Evolutionary conservation across 345 rosid genomes (phyloP).

Genomic region (Lumnitzera littorea): DNA sequence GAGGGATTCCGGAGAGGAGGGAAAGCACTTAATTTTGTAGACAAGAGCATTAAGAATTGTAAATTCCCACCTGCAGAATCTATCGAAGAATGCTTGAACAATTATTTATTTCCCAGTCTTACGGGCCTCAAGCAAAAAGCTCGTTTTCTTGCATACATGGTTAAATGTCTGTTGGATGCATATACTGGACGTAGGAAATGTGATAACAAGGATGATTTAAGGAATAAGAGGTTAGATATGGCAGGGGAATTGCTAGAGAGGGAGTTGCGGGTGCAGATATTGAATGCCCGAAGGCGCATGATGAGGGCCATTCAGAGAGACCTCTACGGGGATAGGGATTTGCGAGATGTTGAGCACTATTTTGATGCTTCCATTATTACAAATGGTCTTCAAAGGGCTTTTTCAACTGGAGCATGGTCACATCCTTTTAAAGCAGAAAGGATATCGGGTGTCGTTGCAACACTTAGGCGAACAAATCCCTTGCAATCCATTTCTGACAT

Average conservation of each 20-base stretch:
- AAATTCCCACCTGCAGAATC: slow-evolving; percentile 70
- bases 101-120: slow-evolving; percentile 64
- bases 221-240: slow-evolving; percentile 82
- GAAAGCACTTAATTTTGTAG: slow-evolving; percentile 34
- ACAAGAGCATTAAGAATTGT: slow-evolving; percentile 33
- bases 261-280: slow-evolving; percentile 70
- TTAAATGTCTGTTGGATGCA: slow-evolving; percentile 67
- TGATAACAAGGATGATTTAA: slow-evolving; percentile 75
- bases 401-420: slow-evolving; percentile 97
- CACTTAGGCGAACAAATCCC: slow-evolving; percentile 80
- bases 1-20: slow-evolving; percentile 40
- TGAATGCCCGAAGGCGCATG: slow-evolving; percentile 72
- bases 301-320: slow-evolving; percentile 61
- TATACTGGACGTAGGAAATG: slow-evolving; percentile 63
- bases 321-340: slow-evolving; percentile 55
- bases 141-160: slow-evolving; percentile 84
- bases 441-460: slow-evolving; percentile 87
- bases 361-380: slow-evolving; percentile 85
- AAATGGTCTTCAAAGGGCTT: slow-evolving; percentile 86
- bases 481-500: slow-evolving; percentile 74
- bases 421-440: slow-evolving; percentile 87
- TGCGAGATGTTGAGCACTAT: slow-evolving; percentile 64
- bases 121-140: slow-evolving; percentile 57
- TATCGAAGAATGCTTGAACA: slow-evolving; percentile 45
- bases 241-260: slow-evolving; percentile 85